Evolutionary conservation across 1,284 basidiomycete genomes (phyloP), one percentile per base, ranked within the genome.

Genomic region (Puccinia hordei): DNA sequence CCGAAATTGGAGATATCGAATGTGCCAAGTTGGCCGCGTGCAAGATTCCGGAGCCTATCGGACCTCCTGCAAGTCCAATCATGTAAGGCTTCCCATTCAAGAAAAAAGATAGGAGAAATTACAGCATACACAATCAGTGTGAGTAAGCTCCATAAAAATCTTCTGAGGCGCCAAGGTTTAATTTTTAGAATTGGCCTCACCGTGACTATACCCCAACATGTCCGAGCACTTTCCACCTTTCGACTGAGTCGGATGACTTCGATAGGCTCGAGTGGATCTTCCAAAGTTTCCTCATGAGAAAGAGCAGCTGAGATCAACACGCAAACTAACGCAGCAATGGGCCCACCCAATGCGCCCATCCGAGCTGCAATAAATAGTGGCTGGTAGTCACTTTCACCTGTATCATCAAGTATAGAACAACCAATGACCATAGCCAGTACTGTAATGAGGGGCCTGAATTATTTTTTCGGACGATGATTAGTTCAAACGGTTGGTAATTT

Each of bases 351-450:
- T 13, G 75, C 75, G 38, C 63, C 75, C 46, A 77, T 77, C 19
- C 49, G 63, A 53, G 46, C 61, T 27, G 75, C 75, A 55, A 77
- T 38, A 41, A 57, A 69, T 27, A 77, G 22, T 15, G 75, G 75
- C 22, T 53, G 44, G 41, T 69, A 77, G 53, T 77, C 65, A 33
- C 12, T 51, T 19, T 53, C 27, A 13, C 75, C 65, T 1, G 73
- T 17, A 46, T 69, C 30, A 51, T 65, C 61, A 33, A 77, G 41
- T 22, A 77, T 68, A 27, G 75, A 66, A 55, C 75, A 77, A 15
- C 75, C 75, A 24, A 77, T 77, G 33, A 69, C 17, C 65, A 69
- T 69, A 15, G 75, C 63, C 17, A 77, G 24, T n/a, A 77, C 53
- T 22, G 49, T 65, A 10, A 77, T 69, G 2, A 69, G n/a, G 27